Evolutionary conservation across 192 early-diverging fungal species (phyloP).

Genomic region (Backusella sp.): DNA sequence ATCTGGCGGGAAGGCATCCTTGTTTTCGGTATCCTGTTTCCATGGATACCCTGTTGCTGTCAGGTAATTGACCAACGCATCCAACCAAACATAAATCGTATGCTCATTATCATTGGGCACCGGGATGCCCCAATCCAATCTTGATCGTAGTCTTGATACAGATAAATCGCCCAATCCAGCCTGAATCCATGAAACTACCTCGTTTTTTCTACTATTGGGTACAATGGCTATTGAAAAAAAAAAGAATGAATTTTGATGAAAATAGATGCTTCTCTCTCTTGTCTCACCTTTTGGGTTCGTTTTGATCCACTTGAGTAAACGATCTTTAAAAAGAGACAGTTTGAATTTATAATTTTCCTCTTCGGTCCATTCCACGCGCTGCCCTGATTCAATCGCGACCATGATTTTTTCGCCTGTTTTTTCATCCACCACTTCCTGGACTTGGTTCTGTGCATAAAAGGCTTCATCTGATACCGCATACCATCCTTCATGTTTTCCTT

Average conservation of each 20-base stretch:
- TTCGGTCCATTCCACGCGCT: slow-evolving; percentile 81
- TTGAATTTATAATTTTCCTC: slow-evolving; percentile 96
- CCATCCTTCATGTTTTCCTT: slow-evolving; percentile 90
- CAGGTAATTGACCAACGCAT: slow-evolving; percentile 91
- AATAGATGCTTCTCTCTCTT: not conserved
- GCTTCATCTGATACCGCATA: slow-evolving; percentile 96
- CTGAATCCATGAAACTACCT: slow-evolving; percentile 63
- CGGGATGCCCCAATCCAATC: slow-evolving; percentile 87
- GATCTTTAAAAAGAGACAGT: slow-evolving; percentile 60
- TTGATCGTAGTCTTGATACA: slow-evolving; percentile 75
- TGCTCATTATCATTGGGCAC: slow-evolving; percentile 87
- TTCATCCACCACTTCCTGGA: slow-evolving; percentile 58
- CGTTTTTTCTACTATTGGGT: slow-evolving; percentile 60
- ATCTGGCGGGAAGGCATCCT: slow-evolving; percentile 62
- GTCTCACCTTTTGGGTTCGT: slow-evolving; percentile 50
- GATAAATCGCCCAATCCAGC: slow-evolving; percentile 73
- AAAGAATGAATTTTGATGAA: too few relatives aligned
- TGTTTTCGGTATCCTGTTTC: slow-evolving; percentile 29
- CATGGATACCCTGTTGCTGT: slow-evolving; percentile 87
- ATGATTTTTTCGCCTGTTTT: slow-evolving; percentile 49
- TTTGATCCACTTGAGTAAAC: slow-evolving; percentile 69
- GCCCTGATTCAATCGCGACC: slow-evolving; percentile 81
- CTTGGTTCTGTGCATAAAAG: slow-evolving; percentile 75
- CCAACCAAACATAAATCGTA: slow-evolving; percentile 97
- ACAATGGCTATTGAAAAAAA: slow-evolving; percentile 51